phyloP scores from a whole-genome alignment of 2,329 filamentous ascomycete genomes.

The Ceratocystiopsis minuta region DNA sequence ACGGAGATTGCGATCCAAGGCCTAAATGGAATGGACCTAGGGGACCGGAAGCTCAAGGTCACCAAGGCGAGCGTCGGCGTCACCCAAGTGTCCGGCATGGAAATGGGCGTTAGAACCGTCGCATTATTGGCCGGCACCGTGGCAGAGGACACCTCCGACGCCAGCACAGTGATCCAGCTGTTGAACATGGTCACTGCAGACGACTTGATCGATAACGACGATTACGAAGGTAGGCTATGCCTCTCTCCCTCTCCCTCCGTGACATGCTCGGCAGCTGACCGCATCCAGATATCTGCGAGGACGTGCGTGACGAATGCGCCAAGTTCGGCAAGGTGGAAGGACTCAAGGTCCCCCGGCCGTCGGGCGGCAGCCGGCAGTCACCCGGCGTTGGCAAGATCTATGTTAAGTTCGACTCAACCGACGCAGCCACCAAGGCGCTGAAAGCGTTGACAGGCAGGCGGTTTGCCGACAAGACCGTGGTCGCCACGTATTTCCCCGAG shows the following conservation, averaged over 20 bases:
- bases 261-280: slow-evolving; percentile 19
- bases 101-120: slow-evolving; percentile 95
- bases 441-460: slow-evolving; percentile 84
- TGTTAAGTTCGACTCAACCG: slow-evolving; percentile 71
- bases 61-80: slow-evolving; percentile 79
- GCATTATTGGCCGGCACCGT: slow-evolving; percentile 90
- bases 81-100: slow-evolving; percentile 78
- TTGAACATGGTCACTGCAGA: slow-evolving; percentile 98
- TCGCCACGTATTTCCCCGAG: slow-evolving; percentile 92
- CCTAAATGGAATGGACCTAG: slow-evolving; percentile 83
- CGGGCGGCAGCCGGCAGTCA: slow-evolving; percentile 63
- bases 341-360: slow-evolving; percentile 84
- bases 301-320: slow-evolving; percentile 78
- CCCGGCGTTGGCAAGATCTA: slow-evolving; percentile 94
- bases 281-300: slow-evolving; percentile 74
- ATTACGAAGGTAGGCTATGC: slow-evolving; percentile 60
- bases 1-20: slow-evolving; percentile 81
- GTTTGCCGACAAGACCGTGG: slow-evolving; percentile 89
- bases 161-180: slow-evolving; percentile 71
- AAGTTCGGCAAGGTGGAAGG: slow-evolving; percentile 77
- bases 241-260: not conserved
- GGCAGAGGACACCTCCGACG: slow-evolving; percentile 53
- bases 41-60: slow-evolving; percentile 71
- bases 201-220: slow-evolving; percentile 81
- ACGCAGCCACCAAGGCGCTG: slow-evolving; percentile 68